Conservation (phyloP, 2,329 filamentous ascomycete genomes). For the Phialophora macrospora region DNA sequence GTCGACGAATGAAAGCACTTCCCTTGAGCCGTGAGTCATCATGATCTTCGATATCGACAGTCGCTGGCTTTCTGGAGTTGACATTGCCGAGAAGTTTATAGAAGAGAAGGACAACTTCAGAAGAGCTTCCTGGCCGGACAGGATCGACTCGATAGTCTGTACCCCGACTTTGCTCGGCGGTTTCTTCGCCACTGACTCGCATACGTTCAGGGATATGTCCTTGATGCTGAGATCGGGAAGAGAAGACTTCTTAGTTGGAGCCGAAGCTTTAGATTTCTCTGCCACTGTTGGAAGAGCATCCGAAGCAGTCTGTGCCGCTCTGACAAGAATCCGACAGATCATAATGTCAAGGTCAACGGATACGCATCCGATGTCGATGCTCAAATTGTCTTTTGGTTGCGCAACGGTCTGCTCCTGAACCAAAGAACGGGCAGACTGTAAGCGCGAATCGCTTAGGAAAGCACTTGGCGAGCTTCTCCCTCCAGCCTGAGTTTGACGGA, state of each 20-base stretch:
- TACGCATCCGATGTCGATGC: slow-evolving; percentile 26
- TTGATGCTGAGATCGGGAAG: slow-evolving; percentile 22
- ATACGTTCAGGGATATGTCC: slow-evolving; percentile 26
- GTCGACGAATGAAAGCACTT: slow-evolving; percentile 59
- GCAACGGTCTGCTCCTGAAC: slow-evolving; percentile 5
- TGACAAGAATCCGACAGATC: slow-evolving; percentile 30
- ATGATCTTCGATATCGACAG: slow-evolving; percentile 48
- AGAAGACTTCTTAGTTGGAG: background rate
- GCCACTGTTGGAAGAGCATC: slow-evolving; percentile 20
- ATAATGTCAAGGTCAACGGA: slow-evolving; percentile 34
- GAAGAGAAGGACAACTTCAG: slow-evolving; percentile 27
- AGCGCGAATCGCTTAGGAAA: slow-evolving; percentile 27
- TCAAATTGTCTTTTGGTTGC: slow-evolving; percentile 13
- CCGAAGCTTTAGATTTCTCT: slow-evolving; percentile 7
- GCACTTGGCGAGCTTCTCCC: slow-evolving; percentile 25
- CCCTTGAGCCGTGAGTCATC: slow-evolving; percentile 55
- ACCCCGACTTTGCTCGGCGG: slow-evolving; percentile 27
- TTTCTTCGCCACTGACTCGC: slow-evolving; percentile 28
- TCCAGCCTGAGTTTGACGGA: slow-evolving; percentile 7
- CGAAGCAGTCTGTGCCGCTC: slow-evolving; percentile 22
- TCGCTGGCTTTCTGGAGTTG: slow-evolving; percentile 19
- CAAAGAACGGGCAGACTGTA: slow-evolving; percentile 5
- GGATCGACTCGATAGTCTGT: slow-evolving; percentile 25
- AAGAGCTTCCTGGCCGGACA: slow-evolving; percentile 24
- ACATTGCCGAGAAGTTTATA: slow-evolving; percentile 14